Conservation (phyloP, 495 filamentous ascomycete species). For the Ramalina intermedia region DNA sequence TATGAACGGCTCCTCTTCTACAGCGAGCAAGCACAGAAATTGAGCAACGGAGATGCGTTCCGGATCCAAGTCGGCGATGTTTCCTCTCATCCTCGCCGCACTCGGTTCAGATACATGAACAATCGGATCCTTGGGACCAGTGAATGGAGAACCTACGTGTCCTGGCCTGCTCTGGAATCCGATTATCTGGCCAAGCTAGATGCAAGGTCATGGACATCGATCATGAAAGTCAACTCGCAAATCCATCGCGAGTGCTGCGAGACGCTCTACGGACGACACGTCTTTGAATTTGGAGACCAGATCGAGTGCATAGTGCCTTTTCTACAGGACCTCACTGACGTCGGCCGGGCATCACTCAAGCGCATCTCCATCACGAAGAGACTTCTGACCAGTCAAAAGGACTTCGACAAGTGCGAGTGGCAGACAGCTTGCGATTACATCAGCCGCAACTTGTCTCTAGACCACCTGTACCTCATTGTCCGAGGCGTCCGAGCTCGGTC, state of each 20-base stretch:
- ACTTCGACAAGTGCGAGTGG: constrained; percentile 41
- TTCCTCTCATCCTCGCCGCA: too few species aligned
- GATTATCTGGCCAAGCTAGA: too few species aligned
- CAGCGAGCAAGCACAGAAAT: too few species aligned
- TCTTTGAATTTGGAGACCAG: constrained; percentile 36
- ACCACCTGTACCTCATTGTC: constrained; percentile 28
- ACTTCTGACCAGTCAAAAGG: constrained; percentile 29
- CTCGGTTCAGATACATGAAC: neutral
- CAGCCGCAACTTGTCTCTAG: constrained; percentile 17
- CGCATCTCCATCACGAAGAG: constrained; percentile 33
- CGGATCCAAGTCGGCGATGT: neutral
- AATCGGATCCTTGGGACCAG: neutral
- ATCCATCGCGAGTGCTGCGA: constrained; percentile 33
- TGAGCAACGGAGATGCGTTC: neutral
- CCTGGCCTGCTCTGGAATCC: too few species aligned
- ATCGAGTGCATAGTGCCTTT: constrained; percentile 42
- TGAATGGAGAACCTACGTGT: too few species aligned
- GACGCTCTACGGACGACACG: constrained; percentile 34
- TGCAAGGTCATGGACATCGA: neutral
- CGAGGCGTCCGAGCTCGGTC: constrained; percentile 13
- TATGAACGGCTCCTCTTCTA: constrained; percentile 24
- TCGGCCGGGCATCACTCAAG: constrained; percentile 26
- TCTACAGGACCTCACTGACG: constrained; percentile 34
- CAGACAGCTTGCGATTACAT: constrained; percentile 28
- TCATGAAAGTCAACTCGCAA: constrained; percentile 30